phyloP scores from a whole-genome alignment of 73 alveolate genomes.

The Tetrahymena borealis region DNA sequence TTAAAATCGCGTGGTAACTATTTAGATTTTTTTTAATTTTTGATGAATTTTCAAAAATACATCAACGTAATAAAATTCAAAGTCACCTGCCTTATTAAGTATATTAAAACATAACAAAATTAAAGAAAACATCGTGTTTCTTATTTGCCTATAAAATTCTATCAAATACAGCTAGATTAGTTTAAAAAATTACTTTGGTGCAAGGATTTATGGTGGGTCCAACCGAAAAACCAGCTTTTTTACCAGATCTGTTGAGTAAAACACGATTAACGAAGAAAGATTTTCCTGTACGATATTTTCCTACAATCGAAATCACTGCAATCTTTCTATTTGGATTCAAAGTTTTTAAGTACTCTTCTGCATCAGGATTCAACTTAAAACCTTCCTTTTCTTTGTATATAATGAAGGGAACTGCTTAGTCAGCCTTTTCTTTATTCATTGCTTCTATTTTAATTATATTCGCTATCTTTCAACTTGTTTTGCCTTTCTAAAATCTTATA shows the following conservation, averaged over 20 bases:
- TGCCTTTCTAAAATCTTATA: no score
- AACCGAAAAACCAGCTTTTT: slow-evolving; percentile 44
- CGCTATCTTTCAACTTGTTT: neutral
- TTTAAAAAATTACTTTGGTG: neutral
- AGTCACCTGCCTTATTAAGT: no score
- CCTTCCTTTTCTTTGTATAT: neutral
- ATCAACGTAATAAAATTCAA: neutral
- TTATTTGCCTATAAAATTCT: neutral
- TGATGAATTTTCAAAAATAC: neutral
- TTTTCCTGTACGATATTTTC: slow-evolving; percentile 91
- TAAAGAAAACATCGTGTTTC: neutral
- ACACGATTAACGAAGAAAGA: slow-evolving; percentile 73
- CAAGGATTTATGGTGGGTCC: slow-evolving; percentile 60
- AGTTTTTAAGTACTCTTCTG: neutral
- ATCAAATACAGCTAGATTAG: neutral
- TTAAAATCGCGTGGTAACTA: neutral
- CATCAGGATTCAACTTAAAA: neutral
- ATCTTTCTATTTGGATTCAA: slow-evolving; percentile 41
- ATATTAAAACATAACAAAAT: no score
- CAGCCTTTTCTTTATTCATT: neutral
- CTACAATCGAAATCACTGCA: slow-evolving; percentile 88
- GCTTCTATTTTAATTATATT: no score
- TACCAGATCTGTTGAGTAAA: slow-evolving; percentile 38
- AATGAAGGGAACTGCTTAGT: neutral
- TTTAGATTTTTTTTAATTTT: neutral